Evolutionary conservation across 495 filamentous ascomycete genomes (phyloP).

Genomic region (Glonium stellatum): DNA sequence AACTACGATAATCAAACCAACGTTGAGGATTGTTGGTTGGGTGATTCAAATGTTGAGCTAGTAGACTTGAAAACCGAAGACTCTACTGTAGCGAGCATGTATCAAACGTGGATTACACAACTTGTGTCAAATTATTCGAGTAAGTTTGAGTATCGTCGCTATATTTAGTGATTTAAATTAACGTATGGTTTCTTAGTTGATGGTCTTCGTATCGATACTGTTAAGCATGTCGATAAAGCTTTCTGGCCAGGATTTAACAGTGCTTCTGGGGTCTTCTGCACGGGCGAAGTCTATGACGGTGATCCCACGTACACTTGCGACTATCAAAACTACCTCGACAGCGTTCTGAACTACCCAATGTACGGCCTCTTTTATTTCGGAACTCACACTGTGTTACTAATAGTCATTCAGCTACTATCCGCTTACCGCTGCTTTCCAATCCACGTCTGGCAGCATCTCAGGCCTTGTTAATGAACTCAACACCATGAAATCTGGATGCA

Average conservation of each 20-base stretch:
- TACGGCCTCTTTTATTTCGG: slow-evolving; percentile 24
- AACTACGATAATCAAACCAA: slow-evolving; percentile 50
- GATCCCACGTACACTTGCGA: slow-evolving; percentile 54
- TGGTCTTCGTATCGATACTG: slow-evolving; percentile 68
- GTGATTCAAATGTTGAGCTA: slow-evolving; percentile 54
- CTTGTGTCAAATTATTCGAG: slow-evolving; percentile 61
- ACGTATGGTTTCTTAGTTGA: slow-evolving; percentile 44
- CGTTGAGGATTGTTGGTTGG: slow-evolving; percentile 55
- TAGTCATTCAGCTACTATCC: slow-evolving; percentile 43
- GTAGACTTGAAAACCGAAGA: slow-evolving; percentile 65
- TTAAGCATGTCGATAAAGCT: slow-evolving; percentile 60
- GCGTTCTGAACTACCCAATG: slow-evolving; percentile 64
- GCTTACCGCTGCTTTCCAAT: slow-evolving; percentile 52
- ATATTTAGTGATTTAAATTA: slow-evolving; percentile 1
- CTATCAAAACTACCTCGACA: slow-evolving; percentile 58
- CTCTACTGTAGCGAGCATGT: slow-evolving; percentile 48
- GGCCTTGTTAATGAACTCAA: slow-evolving; percentile 24
- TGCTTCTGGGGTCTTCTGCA: slow-evolving; percentile 62
- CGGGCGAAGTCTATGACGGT: slow-evolving; percentile 64
- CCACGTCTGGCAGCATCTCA: slow-evolving; percentile 22
- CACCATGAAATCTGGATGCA: slow-evolving; percentile 40
- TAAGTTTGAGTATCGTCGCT: slow-evolving; percentile 9
- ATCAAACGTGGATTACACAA: slow-evolving; percentile 57
- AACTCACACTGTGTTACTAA: slow-evolving; percentile 1
- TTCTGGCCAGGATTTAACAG: slow-evolving; percentile 61